Conservation (phyloP, 257 asterid species). For the Avicennia marina region DNA sequence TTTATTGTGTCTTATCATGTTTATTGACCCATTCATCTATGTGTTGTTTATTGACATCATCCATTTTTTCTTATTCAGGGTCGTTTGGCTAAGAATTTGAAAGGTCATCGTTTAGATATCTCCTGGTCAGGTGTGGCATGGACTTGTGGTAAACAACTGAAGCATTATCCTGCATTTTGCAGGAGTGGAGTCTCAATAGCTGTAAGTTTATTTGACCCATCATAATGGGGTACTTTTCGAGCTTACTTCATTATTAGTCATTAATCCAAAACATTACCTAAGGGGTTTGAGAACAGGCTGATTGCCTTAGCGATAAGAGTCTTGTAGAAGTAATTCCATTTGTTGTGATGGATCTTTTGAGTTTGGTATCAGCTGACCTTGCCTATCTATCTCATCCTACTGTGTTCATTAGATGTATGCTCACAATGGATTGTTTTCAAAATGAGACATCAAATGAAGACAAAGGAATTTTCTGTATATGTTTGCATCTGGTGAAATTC, state of each 20-base stretch:
- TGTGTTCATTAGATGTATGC: no score
- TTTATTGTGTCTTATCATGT: slow-evolving; percentile 2
- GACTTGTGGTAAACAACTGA: slow-evolving; percentile 90
- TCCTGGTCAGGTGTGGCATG: slow-evolving; percentile 89
- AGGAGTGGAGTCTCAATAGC: slow-evolving; percentile 80
- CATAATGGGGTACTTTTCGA: not conserved
- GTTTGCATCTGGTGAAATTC: no score
- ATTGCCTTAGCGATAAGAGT: no score
- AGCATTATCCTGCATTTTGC: slow-evolving; percentile 76
- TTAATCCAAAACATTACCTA: not conserved
- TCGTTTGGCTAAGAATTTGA: slow-evolving; percentile 54
- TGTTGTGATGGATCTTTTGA: no score
- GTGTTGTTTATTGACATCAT: slow-evolving; percentile 13
- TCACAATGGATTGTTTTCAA: no score
- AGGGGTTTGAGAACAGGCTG: no score
- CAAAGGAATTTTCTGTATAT: no score
- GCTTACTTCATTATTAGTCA: slow-evolving; percentile 3
- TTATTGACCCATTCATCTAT: not conserved
- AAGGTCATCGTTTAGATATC: slow-evolving; percentile 61
- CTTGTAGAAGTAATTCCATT: no score
- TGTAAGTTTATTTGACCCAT: slow-evolving; percentile 42
- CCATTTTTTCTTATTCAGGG: slow-evolving; percentile 40
- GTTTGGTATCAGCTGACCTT: no score
- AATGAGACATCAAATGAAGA: no score
- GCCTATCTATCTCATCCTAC: no score